phyloP scores from a whole-genome alignment of 257 asterid species.

The Plectranthus barbatus region DNA sequence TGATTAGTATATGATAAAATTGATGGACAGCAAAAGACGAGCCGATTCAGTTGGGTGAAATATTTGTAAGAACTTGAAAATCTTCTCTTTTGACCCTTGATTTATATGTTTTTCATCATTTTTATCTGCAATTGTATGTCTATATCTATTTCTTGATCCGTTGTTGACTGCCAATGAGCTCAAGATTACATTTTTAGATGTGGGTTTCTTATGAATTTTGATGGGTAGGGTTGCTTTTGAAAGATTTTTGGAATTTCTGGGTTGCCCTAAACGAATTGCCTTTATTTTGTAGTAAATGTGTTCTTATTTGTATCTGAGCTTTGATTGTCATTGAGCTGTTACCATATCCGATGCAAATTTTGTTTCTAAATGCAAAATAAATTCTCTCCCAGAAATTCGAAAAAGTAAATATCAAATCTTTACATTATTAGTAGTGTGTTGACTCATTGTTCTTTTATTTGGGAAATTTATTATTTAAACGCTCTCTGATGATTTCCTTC shows the following conservation, averaged over 20 bases:
- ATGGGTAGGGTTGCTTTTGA: background rate
- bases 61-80: slow-evolving; percentile 12
- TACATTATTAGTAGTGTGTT: background rate
- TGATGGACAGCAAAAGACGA: slow-evolving; percentile 7
- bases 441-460: background rate
- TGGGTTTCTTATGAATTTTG: slow-evolving; percentile 21
- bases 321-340: background rate
- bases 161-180: slow-evolving; percentile 16
- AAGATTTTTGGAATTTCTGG: background rate
- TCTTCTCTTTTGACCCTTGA: background rate
- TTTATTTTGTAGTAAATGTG: background rate
- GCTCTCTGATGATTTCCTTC: slow-evolving; percentile 13
- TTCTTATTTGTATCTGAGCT: background rate
- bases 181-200: slow-evolving; percentile 27
- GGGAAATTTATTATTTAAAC: background rate
- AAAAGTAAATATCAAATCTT: background rate
- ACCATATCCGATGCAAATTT: background rate
- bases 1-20: background rate
- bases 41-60: slow-evolving; percentile 22
- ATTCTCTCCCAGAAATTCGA: background rate
- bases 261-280: background rate
- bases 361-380: background rate
- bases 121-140: slow-evolving; percentile 1
- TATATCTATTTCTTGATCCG: background rate
- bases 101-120: slow-evolving; percentile 1